Evolutionary conservation across 495 filamentous ascomycete species (phyloP), one percentile per base, ranked within the genome.

Genomic region (Tuber umbilicatum): DNA sequence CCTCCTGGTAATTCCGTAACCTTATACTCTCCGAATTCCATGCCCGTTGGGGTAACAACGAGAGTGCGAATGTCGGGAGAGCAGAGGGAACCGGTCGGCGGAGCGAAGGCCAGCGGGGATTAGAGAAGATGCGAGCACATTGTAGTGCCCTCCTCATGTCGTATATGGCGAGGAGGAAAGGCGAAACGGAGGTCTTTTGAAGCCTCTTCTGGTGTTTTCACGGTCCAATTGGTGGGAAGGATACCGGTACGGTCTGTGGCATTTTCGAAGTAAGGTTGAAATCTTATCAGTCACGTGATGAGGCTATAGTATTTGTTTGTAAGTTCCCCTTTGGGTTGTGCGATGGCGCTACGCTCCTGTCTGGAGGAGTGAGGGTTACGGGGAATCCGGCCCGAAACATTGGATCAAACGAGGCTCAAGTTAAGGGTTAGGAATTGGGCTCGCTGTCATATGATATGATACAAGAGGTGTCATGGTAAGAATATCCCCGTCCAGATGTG

Each of bases 1-100:
- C 92, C 85, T 94, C 91, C 79, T 94, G 92, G 79, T 94, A 94
- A 73, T 90, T 83, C 71, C 92, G 90, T 47, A 95, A 87, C 70
- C 85, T 64, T 64, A 64, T 35, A 35, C 2, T 35, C 55, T 35
- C 55, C 3, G 55, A 64, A 64, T 64, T 64, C 55, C 55, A 64
- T 64, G 55, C 55, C 27, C 55, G 55, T 27, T 64, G 55, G 27
- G 55, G 27, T 31, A 64, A 35, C 14, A 5, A 16, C 14, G 55
- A 35, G 14, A 64, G 27, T 64, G 27, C 27, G 27, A 35, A 31
- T 16, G 55, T 27, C 16, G 27, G 55, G 5, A 64, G 27, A 64
- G 55, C 4, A 19, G 55, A 19, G 27, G 3, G 12, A 6, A 14
- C 35, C 14, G 27, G 55, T 35, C 55, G 27, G 55, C 27, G 27